phyloP scores from a whole-genome alignment of 768 basidiomycete genomes.

The Trichaptum fuscoviolaceum region DNA sequence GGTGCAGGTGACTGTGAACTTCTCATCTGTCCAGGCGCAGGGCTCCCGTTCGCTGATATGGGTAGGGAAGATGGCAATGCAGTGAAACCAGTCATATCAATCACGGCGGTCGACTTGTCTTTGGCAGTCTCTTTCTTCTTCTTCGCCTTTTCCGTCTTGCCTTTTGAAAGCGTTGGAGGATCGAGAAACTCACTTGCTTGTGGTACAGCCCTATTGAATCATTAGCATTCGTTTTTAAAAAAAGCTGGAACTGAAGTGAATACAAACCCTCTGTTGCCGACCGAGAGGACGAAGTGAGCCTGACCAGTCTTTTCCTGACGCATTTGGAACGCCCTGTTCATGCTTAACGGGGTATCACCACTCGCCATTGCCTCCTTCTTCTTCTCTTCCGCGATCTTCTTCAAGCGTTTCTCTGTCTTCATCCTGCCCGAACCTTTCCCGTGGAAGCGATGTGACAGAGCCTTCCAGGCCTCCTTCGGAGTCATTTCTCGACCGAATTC shows the following conservation, averaged over 20 bases:
- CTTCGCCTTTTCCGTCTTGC: conserved; percentile 77
- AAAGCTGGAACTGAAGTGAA: not conserved
- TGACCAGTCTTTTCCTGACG: conserved; percentile 92
- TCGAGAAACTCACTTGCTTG: conserved; percentile 79
- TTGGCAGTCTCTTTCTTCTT: conserved; percentile 71
- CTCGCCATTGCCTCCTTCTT: conserved; percentile 92
- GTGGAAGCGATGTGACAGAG: conserved; percentile 95
- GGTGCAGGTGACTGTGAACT: conserved; percentile 57
- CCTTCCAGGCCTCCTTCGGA: conserved; percentile 98
- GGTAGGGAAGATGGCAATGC: conserved; percentile 55
- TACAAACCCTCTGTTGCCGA: conserved; percentile 85
- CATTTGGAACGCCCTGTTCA: conserved; percentile 90
- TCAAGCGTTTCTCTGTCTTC: conserved; percentile 94
- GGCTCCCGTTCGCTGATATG: conserved; percentile 33
- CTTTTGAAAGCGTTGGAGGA: conserved; percentile 73
- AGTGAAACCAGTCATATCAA: conserved; percentile 61
- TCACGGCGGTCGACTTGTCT: conserved; percentile 35
- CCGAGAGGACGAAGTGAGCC: conserved; percentile 93
- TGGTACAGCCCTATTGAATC: conserved; percentile 66
- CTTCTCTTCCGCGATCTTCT: conserved; percentile 97
- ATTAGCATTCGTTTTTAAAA: conserved; percentile 13
- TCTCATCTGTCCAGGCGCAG: conserved; percentile 34
- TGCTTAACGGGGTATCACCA: conserved; percentile 92
- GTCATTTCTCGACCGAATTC: conserved; percentile 87
- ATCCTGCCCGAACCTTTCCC: conserved; percentile 95